Conservation (phyloP, 495 filamentous ascomycete species). For the Delitschia confertaspora region DNA sequence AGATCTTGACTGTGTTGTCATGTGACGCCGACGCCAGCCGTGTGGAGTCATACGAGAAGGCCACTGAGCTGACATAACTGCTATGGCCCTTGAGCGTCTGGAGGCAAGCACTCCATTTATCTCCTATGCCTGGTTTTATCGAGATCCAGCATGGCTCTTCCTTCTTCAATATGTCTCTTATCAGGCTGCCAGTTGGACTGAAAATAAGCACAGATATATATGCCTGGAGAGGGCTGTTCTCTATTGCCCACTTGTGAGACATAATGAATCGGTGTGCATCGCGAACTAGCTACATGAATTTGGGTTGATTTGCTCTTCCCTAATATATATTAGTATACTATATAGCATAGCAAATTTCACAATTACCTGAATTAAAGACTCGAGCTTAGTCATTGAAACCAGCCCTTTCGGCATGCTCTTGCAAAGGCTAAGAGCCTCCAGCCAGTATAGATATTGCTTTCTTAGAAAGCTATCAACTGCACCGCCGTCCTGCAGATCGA, state of each 20-base stretch:
- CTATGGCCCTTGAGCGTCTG: slow-evolving; percentile 4
- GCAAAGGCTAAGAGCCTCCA: slow-evolving; percentile 35
- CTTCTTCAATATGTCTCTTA: slow-evolving; percentile 11
- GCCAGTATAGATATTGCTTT: slow-evolving; percentile 40
- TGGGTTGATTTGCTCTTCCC: slow-evolving; percentile 10
- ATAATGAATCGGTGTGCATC: slow-evolving; percentile 33
- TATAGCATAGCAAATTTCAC: neutral
- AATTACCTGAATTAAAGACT: slow-evolving; percentile 6
- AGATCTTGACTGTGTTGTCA: slow-evolving; percentile 2
- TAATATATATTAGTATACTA: slow-evolving; percentile 4
- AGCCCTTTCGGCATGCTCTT: slow-evolving; percentile 24
- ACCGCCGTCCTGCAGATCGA: slow-evolving; percentile 20
- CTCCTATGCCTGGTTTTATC: slow-evolving; percentile 15
- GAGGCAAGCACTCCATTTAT: slow-evolving; percentile 14
- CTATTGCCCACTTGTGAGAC: slow-evolving; percentile 27
- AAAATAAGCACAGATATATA: slow-evolving; percentile 10
- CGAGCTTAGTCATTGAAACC: slow-evolving; percentile 8
- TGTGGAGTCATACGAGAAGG: neutral
- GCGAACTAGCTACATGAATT: slow-evolving; percentile 19
- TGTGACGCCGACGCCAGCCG: slow-evolving; percentile 1
- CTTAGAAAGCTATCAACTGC: slow-evolving; percentile 33
- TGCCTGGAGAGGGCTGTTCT: slow-evolving; percentile 10
- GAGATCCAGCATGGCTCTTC: slow-evolving; percentile 19
- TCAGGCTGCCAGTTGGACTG: slow-evolving; percentile 10
- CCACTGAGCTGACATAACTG: neutral